phyloP scores from a whole-genome alignment of 2,329 filamentous ascomycete species.

The Nannizzia gypsea region DNA sequence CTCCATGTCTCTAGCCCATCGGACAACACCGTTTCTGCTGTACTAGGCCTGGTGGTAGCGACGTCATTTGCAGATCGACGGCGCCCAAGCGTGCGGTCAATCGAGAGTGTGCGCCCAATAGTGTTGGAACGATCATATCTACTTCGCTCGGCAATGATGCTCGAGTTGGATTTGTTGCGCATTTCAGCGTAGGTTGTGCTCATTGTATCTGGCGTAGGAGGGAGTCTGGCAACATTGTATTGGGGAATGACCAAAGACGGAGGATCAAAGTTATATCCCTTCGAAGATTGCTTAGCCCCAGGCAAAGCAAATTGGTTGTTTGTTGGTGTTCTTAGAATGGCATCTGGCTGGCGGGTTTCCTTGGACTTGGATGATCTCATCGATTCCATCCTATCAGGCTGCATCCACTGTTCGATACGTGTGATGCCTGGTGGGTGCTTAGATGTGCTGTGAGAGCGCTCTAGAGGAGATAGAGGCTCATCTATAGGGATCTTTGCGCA shows the following conservation, averaged over 20 bases:
- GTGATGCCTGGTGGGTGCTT: constrained; percentile 8
- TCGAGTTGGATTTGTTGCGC: constrained; percentile 26
- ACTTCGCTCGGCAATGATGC: constrained; percentile 23
- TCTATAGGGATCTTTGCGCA: not conserved
- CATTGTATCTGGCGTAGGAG: constrained; percentile 35
- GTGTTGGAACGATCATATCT: constrained; percentile 8
- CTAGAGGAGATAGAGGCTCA: not conserved
- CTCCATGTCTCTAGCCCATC: constrained; percentile 24
- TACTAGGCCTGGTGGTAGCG: constrained; percentile 23
- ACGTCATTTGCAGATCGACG: constrained; percentile 26
- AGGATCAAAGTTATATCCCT: constrained; percentile 15
- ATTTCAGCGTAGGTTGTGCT: constrained; percentile 26
- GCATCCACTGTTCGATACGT: constrained; percentile 26
- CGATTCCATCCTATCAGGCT: constrained; percentile 15
- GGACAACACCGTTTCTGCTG: constrained; percentile 21
- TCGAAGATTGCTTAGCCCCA: constrained; percentile 15
- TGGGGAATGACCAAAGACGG: constrained; percentile 22
- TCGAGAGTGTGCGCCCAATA: constrained; percentile 12
- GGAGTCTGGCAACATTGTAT: constrained; percentile 26
- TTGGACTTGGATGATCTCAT: constrained; percentile 12
- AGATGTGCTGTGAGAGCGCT: not conserved
- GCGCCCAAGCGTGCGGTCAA: constrained; percentile 18
- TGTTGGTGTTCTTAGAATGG: constrained; percentile 9
- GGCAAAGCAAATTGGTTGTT: constrained; percentile 8
- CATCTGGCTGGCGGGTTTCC: not conserved